phyloP scores from a whole-genome alignment of 1,284 basidiomycete species.

The Trichosporon coremiiforme region DNA sequence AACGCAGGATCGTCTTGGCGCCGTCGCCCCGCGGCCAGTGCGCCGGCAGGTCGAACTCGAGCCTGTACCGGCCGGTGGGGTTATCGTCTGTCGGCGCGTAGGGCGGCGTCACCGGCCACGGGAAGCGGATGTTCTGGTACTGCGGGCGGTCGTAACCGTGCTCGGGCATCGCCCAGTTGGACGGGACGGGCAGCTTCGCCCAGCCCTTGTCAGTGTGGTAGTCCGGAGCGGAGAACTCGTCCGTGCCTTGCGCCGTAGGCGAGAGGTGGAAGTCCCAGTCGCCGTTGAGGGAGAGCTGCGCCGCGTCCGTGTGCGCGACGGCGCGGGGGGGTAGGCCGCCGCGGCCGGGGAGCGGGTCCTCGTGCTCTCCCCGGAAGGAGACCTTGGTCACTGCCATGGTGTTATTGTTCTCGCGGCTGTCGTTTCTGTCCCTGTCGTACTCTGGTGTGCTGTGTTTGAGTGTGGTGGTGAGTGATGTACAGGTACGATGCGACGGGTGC shows the following conservation, averaged over 20 bases:
- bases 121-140: conserved; percentile 33
- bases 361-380: conserved; percentile 30
- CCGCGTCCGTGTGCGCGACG: conserved; percentile 24
- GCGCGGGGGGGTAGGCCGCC: conserved; percentile 31
- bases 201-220: conserved; percentile 12
- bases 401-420: background rate
- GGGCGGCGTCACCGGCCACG: conserved; percentile 29
- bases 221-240: conserved; percentile 22
- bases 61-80: conserved; percentile 30
- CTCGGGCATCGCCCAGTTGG: conserved; percentile 28
- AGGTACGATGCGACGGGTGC: too few relatives aligned
- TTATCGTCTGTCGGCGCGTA: conserved; percentile 29
- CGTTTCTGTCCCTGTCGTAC: background rate
- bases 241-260: conserved; percentile 15
- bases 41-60: conserved; percentile 21
- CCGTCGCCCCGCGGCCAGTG: conserved; percentile 22
- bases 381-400: background rate
- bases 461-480: background rate
- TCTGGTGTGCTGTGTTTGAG: background rate
- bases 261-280: conserved; percentile 32
- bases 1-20: conserved; percentile 32
- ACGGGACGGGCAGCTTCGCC: conserved; percentile 26
- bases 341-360: conserved; percentile 25
- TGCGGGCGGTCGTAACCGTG: conserved; percentile 26
- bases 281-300: conserved; percentile 29